These are phyloP conservation scores for Fragaria iinumae DNA, from an alignment of 306 rosid genomes.

Conservation along the genomic window DNA sequence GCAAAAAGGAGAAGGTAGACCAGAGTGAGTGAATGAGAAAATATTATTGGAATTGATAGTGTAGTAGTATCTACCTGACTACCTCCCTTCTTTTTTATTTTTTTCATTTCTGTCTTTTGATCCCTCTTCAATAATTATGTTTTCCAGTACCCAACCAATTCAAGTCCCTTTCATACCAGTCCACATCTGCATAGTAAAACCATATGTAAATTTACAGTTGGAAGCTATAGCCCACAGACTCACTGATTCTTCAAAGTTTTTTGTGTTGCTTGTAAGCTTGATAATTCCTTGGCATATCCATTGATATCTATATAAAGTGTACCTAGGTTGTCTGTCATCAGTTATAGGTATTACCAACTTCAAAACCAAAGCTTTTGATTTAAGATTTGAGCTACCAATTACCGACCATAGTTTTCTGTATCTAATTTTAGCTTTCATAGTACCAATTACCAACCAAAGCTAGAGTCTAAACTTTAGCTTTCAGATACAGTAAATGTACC, in stretches of 20 bases:
- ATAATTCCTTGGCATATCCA: slow-evolving; percentile 15
- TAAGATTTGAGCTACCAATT: no score
- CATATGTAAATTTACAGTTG: slow-evolving; percentile 28
- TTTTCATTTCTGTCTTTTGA: slow-evolving; percentile 24
- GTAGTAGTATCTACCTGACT: slow-evolving; percentile 15
- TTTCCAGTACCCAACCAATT: slow-evolving; percentile 21
- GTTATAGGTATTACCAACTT: neutral
- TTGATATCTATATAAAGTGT: slow-evolving; percentile 23
- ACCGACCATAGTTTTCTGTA: no score
- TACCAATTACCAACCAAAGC: no score
- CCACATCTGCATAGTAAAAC: slow-evolving; percentile 16
- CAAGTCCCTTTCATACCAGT: slow-evolving; percentile 29
- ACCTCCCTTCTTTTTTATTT: slow-evolving; percentile 17
- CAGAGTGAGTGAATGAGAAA: slow-evolving; percentile 27
- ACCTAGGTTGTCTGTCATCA: slow-evolving; percentile 12
- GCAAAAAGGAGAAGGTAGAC: slow-evolving; percentile 26
- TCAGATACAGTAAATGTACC: no score
- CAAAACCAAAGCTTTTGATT: no score
- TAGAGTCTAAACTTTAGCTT: no score
- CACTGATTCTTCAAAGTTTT: neutral
- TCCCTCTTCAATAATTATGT: slow-evolving; percentile 37
- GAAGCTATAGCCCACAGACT: slow-evolving; percentile 6
- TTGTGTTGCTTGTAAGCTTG: slow-evolving; percentile 1
- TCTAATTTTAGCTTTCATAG: no score
- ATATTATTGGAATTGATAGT: slow-evolving; percentile 18